These are phyloP conservation scores for Phytophthora pini DNA, from an alignment of 352 stramenopile genomes.

Conservation along the genomic window DNA sequence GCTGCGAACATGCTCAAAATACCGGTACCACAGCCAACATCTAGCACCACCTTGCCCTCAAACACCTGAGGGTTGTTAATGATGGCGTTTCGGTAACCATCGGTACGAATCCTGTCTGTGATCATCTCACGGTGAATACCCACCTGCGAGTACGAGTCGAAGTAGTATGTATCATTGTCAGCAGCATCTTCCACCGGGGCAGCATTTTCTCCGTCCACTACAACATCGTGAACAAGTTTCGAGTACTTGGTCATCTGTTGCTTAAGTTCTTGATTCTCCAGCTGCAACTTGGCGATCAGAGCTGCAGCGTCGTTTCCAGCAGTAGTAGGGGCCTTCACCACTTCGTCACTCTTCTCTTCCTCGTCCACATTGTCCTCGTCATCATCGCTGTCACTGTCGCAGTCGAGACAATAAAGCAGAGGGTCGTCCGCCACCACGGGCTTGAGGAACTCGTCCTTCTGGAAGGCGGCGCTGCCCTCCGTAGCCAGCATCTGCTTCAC, in stretches of 20 bases:
- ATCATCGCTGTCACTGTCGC: conserved; percentile 56
- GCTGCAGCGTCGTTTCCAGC: conserved; percentile 23
- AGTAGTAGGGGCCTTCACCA: neutral
- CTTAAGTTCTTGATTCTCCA: conserved; percentile 80
- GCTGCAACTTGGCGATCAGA: conserved; percentile 51
- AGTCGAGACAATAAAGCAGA: conserved; percentile 85
- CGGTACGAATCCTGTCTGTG: conserved; percentile 91
- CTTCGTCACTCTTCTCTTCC: conserved; percentile 46
- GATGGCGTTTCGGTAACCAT: conserved; percentile 98
- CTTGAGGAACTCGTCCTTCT: conserved; percentile 77
- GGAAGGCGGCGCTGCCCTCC: conserved; percentile 58
- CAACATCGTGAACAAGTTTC: conserved; percentile 70
- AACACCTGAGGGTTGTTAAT: conserved; percentile 98
- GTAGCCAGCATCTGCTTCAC: conserved; percentile 55
- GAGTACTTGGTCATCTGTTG: conserved; percentile 78
- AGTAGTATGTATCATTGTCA: conserved; percentile 96
- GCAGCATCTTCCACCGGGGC: conserved; percentile 39
- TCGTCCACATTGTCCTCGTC: conserved; percentile 46
- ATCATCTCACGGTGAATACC: conserved; percentile 98
- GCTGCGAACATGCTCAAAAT: conserved; percentile 98
- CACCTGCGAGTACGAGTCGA: conserved; percentile 98
- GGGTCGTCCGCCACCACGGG: conserved; percentile 80
- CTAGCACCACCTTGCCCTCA: conserved; percentile 96
- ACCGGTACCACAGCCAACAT: conserved; percentile 97
- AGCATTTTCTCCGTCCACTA: conserved; percentile 62